Base-by-base conservation (phyloP, 495 filamentous ascomycete genomes). In the Talaromyces adpressus region DNA sequence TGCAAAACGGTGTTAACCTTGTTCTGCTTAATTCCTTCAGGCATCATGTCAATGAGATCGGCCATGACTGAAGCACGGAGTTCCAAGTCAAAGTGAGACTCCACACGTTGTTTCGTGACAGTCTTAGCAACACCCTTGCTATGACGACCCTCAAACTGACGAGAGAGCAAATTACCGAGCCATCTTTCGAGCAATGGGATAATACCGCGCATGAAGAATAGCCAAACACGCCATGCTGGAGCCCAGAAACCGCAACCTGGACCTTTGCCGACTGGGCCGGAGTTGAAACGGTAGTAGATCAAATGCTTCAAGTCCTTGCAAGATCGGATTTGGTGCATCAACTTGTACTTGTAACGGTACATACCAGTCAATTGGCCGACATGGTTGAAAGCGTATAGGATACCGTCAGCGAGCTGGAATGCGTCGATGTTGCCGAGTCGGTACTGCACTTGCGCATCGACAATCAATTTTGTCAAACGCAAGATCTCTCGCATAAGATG, bases 281-380 rank as follows among this genome's bases (percentile, higher is more conserved):
- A 93, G 74, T 99, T 99, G 80, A 99, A 99, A 14, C 95, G 91
- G 73, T 99, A 97, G 79, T 99, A 99, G 66, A 99, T 97, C 59
- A 99, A 73, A 85, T 99, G 95, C 84, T 99, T 99, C 70, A 99
- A 77, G 77, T 99, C 95, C 73, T 99, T 99, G 80, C 95, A 99
- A 2, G 95, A 94, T 56, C 95, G 92, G 69, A 99, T 98, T 76
- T 99, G 95, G 74, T 99, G 95, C 95, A 99, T 99, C 39, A 99
- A 84, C 81, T 99, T 99, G 80, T 99, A 99, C 82, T 99, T 99
- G 85, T 99, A 99, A 29, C 95, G 91, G 78, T 99, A 99, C 95
- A 99, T 99, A 69, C 95, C 95, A 27, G 95, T 99, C 59, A 99
- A 80, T 77, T 99, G 95, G 58, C 95, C 95, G 62, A 99, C 95